Percentiles rank a stretch among this genome's conserved stretches.
Evolutionary conservation across 2,329 filamentous ascomycete genomes (phyloP).

Genomic region (Fusarium sp.): DNA sequence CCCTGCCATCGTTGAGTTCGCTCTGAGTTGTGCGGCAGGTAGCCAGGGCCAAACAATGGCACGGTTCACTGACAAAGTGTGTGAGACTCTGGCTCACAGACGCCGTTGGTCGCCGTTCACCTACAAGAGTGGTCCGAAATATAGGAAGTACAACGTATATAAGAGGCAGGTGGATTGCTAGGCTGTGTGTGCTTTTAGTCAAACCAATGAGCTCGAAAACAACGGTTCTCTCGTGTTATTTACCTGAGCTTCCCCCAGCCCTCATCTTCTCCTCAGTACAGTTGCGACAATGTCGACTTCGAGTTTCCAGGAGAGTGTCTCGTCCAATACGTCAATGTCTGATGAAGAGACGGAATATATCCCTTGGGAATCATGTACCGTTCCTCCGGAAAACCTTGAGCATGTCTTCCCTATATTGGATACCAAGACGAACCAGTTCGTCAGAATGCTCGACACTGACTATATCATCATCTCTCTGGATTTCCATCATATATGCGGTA

Average conservation of each 20-base stretch:
- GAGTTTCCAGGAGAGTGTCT: background rate
- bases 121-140: background rate
- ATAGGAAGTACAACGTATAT: background rate
- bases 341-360: background rate
- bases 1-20: background rate
- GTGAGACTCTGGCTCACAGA: background rate
- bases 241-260: background rate
- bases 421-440: background rate
- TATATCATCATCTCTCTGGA: constrained; percentile 14
- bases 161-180: background rate
- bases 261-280: background rate
- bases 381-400: background rate
- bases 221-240: background rate
- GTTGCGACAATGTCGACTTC: background rate
- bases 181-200: background rate
- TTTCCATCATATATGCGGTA: constrained; percentile 7
- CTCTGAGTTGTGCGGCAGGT: background rate
- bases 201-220: background rate
- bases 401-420: background rate
- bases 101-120: background rate
- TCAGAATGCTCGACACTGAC: background rate
- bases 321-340: background rate
- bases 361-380: background rate
- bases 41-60: background rate
- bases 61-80: background rate